These are phyloP conservation scores for Crithidia fasciculata DNA, from an alignment of 208 protist species.

Conservation along the genomic window DNA sequence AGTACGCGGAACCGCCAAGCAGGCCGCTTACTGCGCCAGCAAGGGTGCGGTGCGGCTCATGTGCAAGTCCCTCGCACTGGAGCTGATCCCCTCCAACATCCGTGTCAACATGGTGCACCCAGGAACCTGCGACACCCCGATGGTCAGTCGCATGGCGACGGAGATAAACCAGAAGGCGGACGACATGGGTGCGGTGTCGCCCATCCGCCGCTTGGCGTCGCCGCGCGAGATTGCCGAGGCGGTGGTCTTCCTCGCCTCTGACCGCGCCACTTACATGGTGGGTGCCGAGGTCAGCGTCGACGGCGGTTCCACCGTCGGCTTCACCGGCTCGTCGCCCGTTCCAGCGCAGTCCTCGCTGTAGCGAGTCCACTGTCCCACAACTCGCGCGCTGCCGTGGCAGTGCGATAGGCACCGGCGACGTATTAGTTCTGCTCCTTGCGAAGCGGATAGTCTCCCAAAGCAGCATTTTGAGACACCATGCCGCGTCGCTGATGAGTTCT, in stretches of 20 bases:
- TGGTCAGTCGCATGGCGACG: background rate
- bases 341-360: too few species aligned
- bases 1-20: background rate
- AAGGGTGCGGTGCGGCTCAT: background rate
- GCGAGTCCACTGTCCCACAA: background rate
- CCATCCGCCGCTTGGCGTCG: background rate
- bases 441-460: background rate
- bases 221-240: background rate
- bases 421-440: too few species aligned
- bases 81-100: background rate
- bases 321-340: background rate
- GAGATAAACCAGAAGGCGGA: background rate
- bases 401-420: too few species aligned
- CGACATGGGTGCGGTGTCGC: background rate
- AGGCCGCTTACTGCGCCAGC: background rate
- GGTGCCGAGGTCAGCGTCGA: background rate
- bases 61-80: background rate
- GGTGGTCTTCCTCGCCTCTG: background rate
- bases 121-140: background rate
- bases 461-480: background rate
- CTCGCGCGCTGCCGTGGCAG: too few species aligned
- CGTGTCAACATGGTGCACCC: background rate
- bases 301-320: background rate
- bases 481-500: too few species aligned
- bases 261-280: background rate